These are phyloP conservation scores for Mycena sanguinolenta DNA, from an alignment of 768 basidiomycete species.

Conservation along the genomic window DNA sequence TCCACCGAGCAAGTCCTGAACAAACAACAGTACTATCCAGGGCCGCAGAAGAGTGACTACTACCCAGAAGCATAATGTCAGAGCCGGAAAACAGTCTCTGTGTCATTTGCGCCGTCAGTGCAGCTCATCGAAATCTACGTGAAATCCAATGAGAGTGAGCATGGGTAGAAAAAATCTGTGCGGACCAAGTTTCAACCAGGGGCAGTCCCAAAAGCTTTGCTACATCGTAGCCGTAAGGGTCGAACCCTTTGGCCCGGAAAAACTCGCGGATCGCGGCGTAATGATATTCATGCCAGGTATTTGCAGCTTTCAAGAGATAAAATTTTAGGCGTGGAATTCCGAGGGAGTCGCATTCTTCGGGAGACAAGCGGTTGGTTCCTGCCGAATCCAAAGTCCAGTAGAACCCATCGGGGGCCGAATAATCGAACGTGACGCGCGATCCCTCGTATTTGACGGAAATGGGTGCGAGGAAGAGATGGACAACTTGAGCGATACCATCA, in stretches of 20 bases:
- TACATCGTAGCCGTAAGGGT: neutral
- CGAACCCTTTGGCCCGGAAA: slow-evolving; percentile 1
- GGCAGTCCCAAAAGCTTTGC: neutral
- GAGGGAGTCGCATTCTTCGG: slow-evolving; percentile 1
- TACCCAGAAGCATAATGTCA: no score
- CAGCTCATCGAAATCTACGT: no score
- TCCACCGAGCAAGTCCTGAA: no score
- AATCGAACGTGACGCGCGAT: neutral
- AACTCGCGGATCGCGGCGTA: slow-evolving; percentile 17
- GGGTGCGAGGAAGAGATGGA: neutral
- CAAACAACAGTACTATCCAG: no score
- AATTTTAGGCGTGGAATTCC: slow-evolving; percentile 7
- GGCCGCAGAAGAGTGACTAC: no score
- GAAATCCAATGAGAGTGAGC: no score
- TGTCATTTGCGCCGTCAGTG: no score
- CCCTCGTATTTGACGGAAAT: neutral
- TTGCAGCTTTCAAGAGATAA: neutral
- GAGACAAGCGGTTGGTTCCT: neutral
- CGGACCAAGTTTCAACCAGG: no score
- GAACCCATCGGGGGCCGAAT: neutral
- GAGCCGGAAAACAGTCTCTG: no score
- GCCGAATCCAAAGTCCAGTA: slow-evolving; percentile 16
- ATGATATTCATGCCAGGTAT: slow-evolving; percentile 14
- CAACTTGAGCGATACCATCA: neutral
- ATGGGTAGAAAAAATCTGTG: no score